These are phyloP conservation scores for Aspergillus brunneoviolaceus DNA, from an alignment of 2,329 filamentous ascomycete genomes.

Conservation along the genomic window DNA sequence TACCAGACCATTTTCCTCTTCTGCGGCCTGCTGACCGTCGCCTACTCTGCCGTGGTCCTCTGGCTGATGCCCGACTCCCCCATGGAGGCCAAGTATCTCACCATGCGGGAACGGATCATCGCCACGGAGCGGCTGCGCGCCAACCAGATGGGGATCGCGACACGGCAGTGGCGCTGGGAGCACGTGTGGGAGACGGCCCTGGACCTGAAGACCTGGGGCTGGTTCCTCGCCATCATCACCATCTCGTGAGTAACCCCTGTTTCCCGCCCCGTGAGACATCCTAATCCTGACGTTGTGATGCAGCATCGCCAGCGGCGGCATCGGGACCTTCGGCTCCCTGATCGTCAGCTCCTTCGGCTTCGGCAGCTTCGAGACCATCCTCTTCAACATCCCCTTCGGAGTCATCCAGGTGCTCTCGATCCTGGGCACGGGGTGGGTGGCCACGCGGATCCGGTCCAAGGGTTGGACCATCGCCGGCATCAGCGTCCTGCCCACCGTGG, in stretches of 20 bases:
- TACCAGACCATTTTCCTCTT: conserved; percentile 54
- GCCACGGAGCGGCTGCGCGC: conserved; percentile 55
- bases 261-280: not conserved
- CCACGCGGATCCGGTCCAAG: conserved; percentile 45
- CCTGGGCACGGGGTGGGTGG: conserved; percentile 38
- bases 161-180: conserved; percentile 52
- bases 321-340: conserved; percentile 41
- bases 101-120: conserved; percentile 52
- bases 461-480: conserved; percentile 46
- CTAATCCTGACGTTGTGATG: no score
- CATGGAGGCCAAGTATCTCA: conserved; percentile 51
- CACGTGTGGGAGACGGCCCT: conserved; percentile 43
- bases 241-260: conserved; percentile 21
- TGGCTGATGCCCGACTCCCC: conserved; percentile 53
- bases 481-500: conserved; percentile 40
- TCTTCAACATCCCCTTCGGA: conserved; percentile 46
- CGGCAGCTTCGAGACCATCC: conserved; percentile 40
- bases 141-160: conserved; percentile 57
- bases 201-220: conserved; percentile 41
- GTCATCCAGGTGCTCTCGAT: conserved; percentile 40
- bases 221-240: conserved; percentile 27
- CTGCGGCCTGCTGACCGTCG: conserved; percentile 54
- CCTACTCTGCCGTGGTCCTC: conserved; percentile 48
- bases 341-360: conserved; percentile 47
- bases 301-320: conserved; percentile 41